Percentiles rank a stretch among this genome's conserved stretches.
Conservation (phyloP, 345 rosid genomes). For the Brassica nigra region DNA sequence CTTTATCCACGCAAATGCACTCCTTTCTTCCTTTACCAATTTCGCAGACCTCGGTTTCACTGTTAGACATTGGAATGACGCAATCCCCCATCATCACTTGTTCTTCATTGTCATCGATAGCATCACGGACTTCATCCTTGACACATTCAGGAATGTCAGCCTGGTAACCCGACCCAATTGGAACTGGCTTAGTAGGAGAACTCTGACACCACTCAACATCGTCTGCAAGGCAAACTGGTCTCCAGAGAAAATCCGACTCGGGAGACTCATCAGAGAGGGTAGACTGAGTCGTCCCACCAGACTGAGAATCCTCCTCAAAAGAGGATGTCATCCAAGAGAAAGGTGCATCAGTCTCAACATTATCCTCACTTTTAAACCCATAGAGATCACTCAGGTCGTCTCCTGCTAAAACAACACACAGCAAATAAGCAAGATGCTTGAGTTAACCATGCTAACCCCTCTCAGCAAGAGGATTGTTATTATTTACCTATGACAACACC, state of each 20-base stretch:
- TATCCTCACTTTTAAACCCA: conserved; percentile 34
- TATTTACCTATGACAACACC: conserved; percentile 41
- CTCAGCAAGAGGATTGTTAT: conserved; percentile 23
- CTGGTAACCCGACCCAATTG: conserved; percentile 66
- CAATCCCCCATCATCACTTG: conserved; percentile 51
- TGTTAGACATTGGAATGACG: conserved; percentile 51
- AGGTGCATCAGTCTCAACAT: conserved; percentile 32
- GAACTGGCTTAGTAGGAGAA: conserved; percentile 50
- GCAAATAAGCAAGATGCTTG: conserved; percentile 27
- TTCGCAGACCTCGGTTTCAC: conserved; percentile 21
- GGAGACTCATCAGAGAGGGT: conserved; percentile 46
- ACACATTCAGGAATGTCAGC: conserved; percentile 55
- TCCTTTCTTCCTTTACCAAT: conserved; percentile 49
- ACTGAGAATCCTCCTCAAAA: conserved; percentile 39
- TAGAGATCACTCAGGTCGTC: conserved; percentile 32
- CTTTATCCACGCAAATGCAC: conserved; percentile 61
- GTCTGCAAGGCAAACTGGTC: conserved; percentile 39
- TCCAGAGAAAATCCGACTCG: conserved; percentile 39
- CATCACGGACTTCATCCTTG: conserved; percentile 25
- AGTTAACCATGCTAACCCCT: conserved; percentile 7
- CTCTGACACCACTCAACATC: conserved; percentile 36
- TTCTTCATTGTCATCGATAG: conserved; percentile 23
- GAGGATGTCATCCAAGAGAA: conserved; percentile 34
- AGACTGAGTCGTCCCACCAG: conserved; percentile 31
- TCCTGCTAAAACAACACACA: conserved; percentile 34